A percentile compares a stretch with the other conserved stretches of the same genome.
Evolutionary conservation across 768 basidiomycete species (phyloP).

Genomic region (Termitomyces bulborhizus): DNA sequence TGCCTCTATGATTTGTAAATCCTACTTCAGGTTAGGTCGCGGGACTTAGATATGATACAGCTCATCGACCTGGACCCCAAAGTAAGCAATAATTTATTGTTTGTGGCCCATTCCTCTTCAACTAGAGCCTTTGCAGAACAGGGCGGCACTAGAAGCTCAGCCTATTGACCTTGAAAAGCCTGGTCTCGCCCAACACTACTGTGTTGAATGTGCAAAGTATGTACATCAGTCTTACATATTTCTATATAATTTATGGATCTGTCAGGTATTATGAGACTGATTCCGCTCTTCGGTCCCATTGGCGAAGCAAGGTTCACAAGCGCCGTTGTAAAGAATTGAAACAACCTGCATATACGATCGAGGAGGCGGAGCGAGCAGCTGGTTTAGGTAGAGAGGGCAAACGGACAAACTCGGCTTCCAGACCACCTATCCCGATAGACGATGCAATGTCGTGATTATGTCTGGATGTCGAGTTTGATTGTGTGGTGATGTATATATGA

Average conservation of each 20-base stretch:
- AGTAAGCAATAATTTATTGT: constrained; percentile 30
- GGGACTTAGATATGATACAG: constrained; percentile 92
- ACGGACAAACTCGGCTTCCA: constrained; percentile 13
- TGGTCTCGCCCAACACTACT: constrained; percentile 92
- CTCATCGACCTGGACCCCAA: constrained; percentile 83
- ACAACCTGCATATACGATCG: constrained; percentile 88
- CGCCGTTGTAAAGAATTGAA: constrained; percentile 76
- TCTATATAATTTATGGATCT: not conserved
- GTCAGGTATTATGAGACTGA: constrained; percentile 82
- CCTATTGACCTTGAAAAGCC: constrained; percentile 84
- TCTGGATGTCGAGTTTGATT: not conserved
- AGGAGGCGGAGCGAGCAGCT: constrained; percentile 86
- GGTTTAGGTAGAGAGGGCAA: constrained; percentile 68
- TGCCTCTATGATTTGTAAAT: not conserved
- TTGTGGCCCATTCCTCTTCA: not conserved
- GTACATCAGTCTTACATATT: constrained; percentile 16
- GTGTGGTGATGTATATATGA: not conserved
- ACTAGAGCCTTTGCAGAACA: constrained; percentile 37
- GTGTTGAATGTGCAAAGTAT: constrained; percentile 92
- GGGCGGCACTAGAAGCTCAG: constrained; percentile 76
- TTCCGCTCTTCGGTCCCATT: constrained; percentile 72
- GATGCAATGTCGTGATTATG: not conserved
- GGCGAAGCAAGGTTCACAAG: constrained; percentile 89
- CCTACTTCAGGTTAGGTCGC: constrained; percentile 53
- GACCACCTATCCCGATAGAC: not conserved